A percentile compares a stretch with the other conserved stretches of the same genome.
phyloP scores from a whole-genome alignment of 202 grass and related monocot species.

The Carex sylvatica region DNA sequence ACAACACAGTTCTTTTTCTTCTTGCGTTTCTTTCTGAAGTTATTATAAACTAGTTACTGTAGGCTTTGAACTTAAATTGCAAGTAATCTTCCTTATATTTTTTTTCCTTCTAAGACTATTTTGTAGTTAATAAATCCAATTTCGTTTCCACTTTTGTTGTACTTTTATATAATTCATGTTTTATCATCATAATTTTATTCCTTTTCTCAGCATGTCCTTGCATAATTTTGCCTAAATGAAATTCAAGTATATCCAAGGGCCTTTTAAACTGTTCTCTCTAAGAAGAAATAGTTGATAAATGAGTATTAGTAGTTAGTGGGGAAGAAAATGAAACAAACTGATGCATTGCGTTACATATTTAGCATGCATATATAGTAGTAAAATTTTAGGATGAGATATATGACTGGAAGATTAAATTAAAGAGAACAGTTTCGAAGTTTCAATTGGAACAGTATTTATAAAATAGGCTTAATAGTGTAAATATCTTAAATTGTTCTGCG shows the following conservation, averaged over 20 bases:
- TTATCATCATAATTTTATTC: slow-evolving; percentile 7
- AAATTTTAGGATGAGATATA: neutral
- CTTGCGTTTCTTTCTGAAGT: neutral
- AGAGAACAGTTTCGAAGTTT: neutral
- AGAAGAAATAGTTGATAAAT: neutral
- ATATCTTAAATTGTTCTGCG: neutral
- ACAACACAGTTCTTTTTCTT: neutral
- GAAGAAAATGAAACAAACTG: neutral
- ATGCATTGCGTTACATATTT: neutral
- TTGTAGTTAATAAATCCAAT: neutral
- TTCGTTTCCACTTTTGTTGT: neutral
- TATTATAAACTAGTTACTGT: neutral
- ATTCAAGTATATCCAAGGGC: neutral
- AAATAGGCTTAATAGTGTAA: neutral
- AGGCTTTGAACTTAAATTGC: neutral
- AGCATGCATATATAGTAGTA: neutral
- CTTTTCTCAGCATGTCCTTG: neutral
- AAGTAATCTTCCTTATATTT: neutral
- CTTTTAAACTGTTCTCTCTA: neutral
- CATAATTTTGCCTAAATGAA: neutral
- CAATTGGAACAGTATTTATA: neutral
- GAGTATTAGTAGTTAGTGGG: neutral
- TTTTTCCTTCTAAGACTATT: too few relatives aligned
- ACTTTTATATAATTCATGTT: neutral
- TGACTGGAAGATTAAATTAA: neutral